Evolutionary conservation across 768 basidiomycete genomes (phyloP).

Genomic region (Pulveroboletus sp.): DNA sequence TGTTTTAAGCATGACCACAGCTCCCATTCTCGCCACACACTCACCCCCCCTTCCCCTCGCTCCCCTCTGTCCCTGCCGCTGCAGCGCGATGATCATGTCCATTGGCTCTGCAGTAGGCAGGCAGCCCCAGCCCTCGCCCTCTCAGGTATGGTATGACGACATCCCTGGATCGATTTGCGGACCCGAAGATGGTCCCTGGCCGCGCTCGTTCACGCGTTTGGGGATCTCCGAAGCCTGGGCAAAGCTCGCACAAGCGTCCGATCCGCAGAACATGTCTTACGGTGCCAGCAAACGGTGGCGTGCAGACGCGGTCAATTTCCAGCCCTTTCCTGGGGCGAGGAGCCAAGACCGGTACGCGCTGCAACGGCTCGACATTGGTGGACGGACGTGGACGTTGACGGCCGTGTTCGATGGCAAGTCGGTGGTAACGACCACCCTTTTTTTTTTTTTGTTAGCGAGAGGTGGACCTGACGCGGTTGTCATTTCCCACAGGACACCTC

Average conservation of each 20-base stretch:
- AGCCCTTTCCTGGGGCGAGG: constrained; percentile 48
- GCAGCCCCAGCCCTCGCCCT: constrained; percentile 15
- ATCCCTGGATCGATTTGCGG: constrained; percentile 59
- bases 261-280: constrained; percentile 44
- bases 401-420: constrained; percentile 66
- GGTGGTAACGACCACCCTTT: not conserved
- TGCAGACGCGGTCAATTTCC: constrained; percentile 65
- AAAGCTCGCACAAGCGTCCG: constrained; percentile 45
- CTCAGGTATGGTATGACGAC: constrained; percentile 53
- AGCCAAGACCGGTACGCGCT: constrained; percentile 66
- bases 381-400: constrained; percentile 57
- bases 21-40: constrained; percentile 7
- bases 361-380: constrained; percentile 50
- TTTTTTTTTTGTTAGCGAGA: not conserved
- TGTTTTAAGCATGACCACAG: constrained; percentile 24
- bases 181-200: constrained; percentile 64
- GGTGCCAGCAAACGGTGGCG: constrained; percentile 34
- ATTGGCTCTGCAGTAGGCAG: constrained; percentile 12
- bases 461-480: not conserved
- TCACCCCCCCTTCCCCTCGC: no score
- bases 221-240: constrained; percentile 50
- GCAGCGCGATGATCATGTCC: constrained; percentile 16
- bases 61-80: not conserved
- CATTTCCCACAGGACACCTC: constrained; percentile 52
- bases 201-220: constrained; percentile 51